phyloP scores from a whole-genome alignment of 192 early-diverging fungal species.

The Polychytrium aggregatum region DNA sequence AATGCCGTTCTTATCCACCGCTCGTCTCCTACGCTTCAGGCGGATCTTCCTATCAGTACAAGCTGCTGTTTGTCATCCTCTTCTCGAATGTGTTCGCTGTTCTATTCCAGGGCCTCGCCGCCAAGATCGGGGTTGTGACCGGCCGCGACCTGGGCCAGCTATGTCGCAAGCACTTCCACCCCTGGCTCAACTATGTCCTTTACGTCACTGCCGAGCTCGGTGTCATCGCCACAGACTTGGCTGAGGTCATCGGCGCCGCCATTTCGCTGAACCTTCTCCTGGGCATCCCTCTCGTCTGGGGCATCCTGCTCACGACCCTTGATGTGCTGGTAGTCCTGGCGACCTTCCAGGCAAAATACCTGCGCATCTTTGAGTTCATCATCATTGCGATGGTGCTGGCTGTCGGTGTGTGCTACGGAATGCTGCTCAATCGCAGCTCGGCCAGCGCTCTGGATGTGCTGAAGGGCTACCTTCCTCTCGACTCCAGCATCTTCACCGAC shows the following conservation, averaged over 20 bases:
- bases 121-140: conserved; percentile 56
- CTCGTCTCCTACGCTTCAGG: conserved; percentile 14
- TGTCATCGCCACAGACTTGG: conserved; percentile 60
- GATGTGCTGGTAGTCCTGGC: conserved; percentile 57
- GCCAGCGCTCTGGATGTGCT: conserved; percentile 46
- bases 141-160: conserved; percentile 55
- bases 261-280: conserved; percentile 65
- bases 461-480: conserved; percentile 53
- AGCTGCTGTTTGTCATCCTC: conserved; percentile 50
- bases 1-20: background rate
- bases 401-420: conserved; percentile 52
- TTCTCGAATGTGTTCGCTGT: conserved; percentile 56
- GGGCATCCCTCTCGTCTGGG: conserved; percentile 48
- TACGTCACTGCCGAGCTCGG: conserved; percentile 53
- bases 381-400: conserved; percentile 48
- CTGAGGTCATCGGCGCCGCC: conserved; percentile 72
- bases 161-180: conserved; percentile 39
- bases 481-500: conserved; percentile 41
- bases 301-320: conserved; percentile 54
- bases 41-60: conserved; percentile 53
- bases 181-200: conserved; percentile 40
- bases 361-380: conserved; percentile 50
- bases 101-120: conserved; percentile 48
- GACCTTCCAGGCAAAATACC: conserved; percentile 35
- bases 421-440: conserved; percentile 40